Conservation (phyloP, 805 yeast genomes). For the Candida ulmi region DNA sequence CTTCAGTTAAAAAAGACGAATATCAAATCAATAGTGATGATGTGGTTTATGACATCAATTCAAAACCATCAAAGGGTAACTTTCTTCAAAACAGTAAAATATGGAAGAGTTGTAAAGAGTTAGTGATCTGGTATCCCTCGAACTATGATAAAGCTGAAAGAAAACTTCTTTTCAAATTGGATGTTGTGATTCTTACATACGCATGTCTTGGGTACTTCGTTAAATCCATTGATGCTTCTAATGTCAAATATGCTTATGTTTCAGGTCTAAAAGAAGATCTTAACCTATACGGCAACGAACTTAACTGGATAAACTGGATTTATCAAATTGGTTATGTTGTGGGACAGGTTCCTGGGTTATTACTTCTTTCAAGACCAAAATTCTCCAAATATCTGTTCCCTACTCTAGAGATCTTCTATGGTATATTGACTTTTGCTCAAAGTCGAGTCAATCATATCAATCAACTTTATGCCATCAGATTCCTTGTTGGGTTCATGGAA, state of each 20-base stretch:
- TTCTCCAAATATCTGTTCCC: conserved; percentile 16
- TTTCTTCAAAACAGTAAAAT: too few relatives aligned
- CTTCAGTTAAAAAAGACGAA: too few relatives aligned
- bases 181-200: conserved; percentile 44
- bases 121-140: too few relatives aligned
- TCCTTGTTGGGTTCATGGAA: conserved; percentile 29
- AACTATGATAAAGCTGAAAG: too few relatives aligned
- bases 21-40: too few relatives aligned
- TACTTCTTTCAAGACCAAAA: conserved; percentile 18
- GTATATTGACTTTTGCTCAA: conserved; percentile 11
- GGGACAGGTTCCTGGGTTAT: conserved; percentile 21
- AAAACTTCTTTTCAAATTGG: conserved; percentile 42
- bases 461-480: conserved; percentile 26
- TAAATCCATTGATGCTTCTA: conserved; percentile 54
- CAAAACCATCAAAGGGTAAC: too few relatives aligned
- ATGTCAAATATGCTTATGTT: conserved; percentile 58
- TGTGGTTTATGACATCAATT: too few relatives aligned
- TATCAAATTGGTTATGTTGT: conserved; percentile 18
- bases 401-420: conserved; percentile 15
- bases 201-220: conserved; percentile 62
- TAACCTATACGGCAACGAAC: conserved; percentile 49
- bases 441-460: conserved; percentile 10
- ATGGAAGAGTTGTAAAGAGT: too few relatives aligned
- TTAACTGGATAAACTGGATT: conserved; percentile 16
- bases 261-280: conserved; percentile 54